Conservation (phyloP, 2,329 filamentous ascomycete genomes). For the Diaporthe humulicola region DNA sequence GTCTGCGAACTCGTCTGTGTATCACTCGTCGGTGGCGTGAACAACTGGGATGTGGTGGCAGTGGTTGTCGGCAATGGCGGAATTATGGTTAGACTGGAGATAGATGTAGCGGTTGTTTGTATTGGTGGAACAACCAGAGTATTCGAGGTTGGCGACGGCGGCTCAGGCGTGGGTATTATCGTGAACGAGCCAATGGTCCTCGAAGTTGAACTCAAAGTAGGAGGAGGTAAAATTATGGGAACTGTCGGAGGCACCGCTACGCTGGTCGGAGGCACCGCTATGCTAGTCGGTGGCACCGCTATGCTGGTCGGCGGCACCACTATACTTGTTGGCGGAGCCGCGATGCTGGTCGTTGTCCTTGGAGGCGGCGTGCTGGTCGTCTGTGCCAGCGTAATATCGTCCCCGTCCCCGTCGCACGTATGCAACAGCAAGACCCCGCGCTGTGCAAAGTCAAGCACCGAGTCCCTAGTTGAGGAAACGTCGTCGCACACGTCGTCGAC, state of each 20-base stretch:
- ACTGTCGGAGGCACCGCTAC: slow-evolving; percentile 15
- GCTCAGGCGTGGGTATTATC: slow-evolving; percentile 15
- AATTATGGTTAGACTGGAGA: slow-evolving; percentile 17
- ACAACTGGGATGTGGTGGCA: slow-evolving; percentile 11
- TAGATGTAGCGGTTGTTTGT: slow-evolving; percentile 5
- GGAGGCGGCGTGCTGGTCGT: slow-evolving; percentile 32
- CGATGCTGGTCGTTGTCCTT: neutral
- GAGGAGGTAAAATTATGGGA: slow-evolving; percentile 9
- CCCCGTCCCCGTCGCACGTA: slow-evolving; percentile 14
- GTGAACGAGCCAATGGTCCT: slow-evolving; percentile 27
- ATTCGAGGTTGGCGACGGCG: neutral
- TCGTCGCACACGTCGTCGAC: slow-evolving; percentile 80
- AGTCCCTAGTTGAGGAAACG: slow-evolving; percentile 64
- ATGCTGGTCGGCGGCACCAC: neutral
- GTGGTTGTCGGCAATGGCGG: slow-evolving; percentile 1
- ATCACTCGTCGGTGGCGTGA: neutral
- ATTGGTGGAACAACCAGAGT: slow-evolving; percentile 1
- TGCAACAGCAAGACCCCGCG: slow-evolving; percentile 26
- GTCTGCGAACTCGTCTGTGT: neutral
- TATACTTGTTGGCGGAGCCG: neutral
- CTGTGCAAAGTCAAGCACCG: slow-evolving; percentile 51
- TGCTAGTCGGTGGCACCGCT: neutral
- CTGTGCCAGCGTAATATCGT: slow-evolving; percentile 34
- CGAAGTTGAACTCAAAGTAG: slow-evolving; percentile 20
- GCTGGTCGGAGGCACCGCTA: neutral